Base-by-base conservation (phyloP, 495 filamentous ascomycete genomes). In the Penicillium herquei region DNA sequence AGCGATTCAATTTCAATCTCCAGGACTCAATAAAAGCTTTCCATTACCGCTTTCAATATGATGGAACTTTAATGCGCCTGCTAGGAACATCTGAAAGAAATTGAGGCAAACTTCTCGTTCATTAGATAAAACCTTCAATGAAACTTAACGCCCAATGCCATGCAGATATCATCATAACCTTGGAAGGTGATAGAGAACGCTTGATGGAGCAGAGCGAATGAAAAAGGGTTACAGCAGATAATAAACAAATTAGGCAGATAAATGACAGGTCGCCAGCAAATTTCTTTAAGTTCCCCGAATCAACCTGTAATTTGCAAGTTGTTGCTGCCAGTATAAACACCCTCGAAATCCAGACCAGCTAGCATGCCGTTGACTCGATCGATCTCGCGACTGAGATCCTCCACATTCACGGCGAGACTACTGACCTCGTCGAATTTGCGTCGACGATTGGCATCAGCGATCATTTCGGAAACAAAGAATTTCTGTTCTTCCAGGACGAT, bases 401-500 rank as follows among this genome's bases (percentile, higher is more conserved):
- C 88, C 30, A 93, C 65, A 67, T 96, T 98, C 63, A 84, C 77
- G 16, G 84, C 83, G 52, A 98, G 73, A 30, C 86, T 87, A 53
- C 81, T 81, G 2, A 95, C 90, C 68, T 98, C 94, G 66, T 98
- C 94, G 55, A 96, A 96, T 58, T 87, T 86, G 51, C 94, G 80
- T 34, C 86, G 81, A 55, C 85, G 88, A 49, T 87, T 88, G 3
- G 94, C 93, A 44, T 88, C 86, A 6, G 78, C 84, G 45, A 98
- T 81, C 91, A 97, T 97, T 59, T 90, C 87, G 14, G 84, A 81
- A 0, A 98, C 91, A 64, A 98, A 82, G 65, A 96, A 97, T 65
- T 84, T 84, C 70, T 98, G 94, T 67, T 98, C 94, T 72, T 98
- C 94, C 0, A 98, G 78, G 18, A 98, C 89, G 40, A 96, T 91